Base-by-base conservation (phyloP, 805 yeast species). In the Candida manassasensis region DNA sequence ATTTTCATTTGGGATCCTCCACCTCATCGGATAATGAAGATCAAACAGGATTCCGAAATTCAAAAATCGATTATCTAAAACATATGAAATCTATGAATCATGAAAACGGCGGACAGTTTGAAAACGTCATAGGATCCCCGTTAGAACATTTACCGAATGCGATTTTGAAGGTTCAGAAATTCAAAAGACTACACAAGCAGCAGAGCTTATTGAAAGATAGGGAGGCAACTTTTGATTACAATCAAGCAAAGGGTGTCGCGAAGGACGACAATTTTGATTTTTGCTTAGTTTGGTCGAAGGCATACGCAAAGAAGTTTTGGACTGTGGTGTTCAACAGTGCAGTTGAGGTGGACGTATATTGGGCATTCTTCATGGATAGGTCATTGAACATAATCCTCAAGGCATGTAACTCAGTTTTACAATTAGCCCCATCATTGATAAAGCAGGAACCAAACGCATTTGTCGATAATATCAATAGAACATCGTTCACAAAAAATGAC, bases 281-380 rank as follows among this genome's bases (percentile, higher is more conserved):
- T 27, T 36, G 47, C 2, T 65, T 68, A 1, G 49, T 57, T 1
- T 61, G 64, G 60, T 35, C 36, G 11, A 42, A 47, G 12, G 31
- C 38, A 6, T 49, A 48, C 31, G 45, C 41, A 14, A 43, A 48
- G 21, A 33, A 27, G 15, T 47, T 65, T 29, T 65, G 70, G 71
- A 40, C 44, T n/a, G 37, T 51, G 0, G 38, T 63, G 16, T 57
- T 56, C 38, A 47, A 55, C 30, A 56, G 53, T 30, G 51, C 61
- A 13, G 48, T 50, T 3, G 44, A 49, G 4, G 45, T 60, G 27
- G 50, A 58, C 22, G 47, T 60, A 6, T 63, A 62, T 37, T 59
- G 55, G 40, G 51, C 54, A 2, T 65, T 63, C 39, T 56, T 65
- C 40, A 55, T 65, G 44, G 70, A 65, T 35, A 52, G 61, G 32